Evolutionary conservation across 2,329 filamentous ascomycete genomes (phyloP).

Genomic region (Elsinoe batatas): DNA sequence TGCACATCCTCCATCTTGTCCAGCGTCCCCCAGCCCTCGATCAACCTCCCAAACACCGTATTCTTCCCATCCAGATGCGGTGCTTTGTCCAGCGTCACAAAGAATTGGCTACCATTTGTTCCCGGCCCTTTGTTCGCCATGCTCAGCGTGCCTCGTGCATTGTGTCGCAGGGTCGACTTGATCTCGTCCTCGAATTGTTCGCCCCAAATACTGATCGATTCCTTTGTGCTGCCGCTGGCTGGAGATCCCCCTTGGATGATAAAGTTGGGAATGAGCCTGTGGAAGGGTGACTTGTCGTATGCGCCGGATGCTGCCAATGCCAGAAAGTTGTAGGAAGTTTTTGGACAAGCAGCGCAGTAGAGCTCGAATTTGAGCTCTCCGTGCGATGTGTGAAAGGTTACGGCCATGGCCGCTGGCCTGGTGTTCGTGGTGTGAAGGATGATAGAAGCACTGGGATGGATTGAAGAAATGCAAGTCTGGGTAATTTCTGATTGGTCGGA

Average conservation of each 20-base stretch:
- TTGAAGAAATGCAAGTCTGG: not conserved
- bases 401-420: conserved; percentile 31
- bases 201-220: conserved; percentile 59
- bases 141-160: conserved; percentile 78
- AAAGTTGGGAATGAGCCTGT: conserved; percentile 70
- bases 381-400: conserved; percentile 69
- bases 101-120: conserved; percentile 89
- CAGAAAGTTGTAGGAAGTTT: conserved; percentile 84
- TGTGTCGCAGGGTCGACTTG: conserved; percentile 66
- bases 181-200: conserved; percentile 72
- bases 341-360: conserved; percentile 90
- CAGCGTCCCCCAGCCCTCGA: conserved; percentile 51
- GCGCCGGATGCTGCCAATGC: conserved; percentile 72
- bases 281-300: conserved; percentile 66
- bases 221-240: conserved; percentile 29
- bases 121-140: conserved; percentile 95
- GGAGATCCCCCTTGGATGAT: conserved; percentile 67
- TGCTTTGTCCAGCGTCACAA: conserved; percentile 66
- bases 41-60: conserved; percentile 68
- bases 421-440: not conserved
- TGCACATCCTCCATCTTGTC: conserved; percentile 60
- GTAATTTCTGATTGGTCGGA: conserved; percentile 5
- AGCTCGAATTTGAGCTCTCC: conserved; percentile 92
- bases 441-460: not conserved
- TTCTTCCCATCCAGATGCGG: conserved; percentile 76